Evolutionary conservation across 2,329 filamentous ascomycete species (phyloP).

Genomic region (Colletotrichum paranaense): DNA sequence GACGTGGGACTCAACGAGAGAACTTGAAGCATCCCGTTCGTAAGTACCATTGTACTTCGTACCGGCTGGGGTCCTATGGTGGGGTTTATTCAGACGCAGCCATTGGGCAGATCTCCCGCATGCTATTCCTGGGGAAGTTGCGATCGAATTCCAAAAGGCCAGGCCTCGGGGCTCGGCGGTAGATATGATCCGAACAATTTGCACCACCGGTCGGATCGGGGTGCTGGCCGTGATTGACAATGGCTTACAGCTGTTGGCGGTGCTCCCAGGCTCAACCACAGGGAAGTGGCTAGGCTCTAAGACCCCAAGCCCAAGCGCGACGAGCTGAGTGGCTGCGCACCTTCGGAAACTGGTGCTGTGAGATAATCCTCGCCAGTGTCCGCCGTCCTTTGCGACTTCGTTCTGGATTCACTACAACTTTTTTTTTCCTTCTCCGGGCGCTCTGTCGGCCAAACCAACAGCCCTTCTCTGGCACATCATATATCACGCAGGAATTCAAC

Average conservation of each 20-base stretch:
- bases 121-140: constrained; percentile 26
- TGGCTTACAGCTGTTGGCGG: neutral
- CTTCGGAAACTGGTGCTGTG: constrained; percentile 18
- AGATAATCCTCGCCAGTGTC: constrained; percentile 28
- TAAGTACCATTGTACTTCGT: constrained; percentile 9
- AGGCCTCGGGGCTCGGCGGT: constrained; percentile 10
- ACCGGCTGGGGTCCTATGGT: neutral
- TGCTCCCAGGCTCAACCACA: constrained; percentile 11
- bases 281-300: constrained; percentile 21
- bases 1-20: constrained; percentile 12
- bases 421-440: neutral
- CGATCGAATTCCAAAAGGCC: constrained; percentile 26
- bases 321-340: constrained; percentile 22
- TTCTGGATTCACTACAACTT: neutral
- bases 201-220: neutral
- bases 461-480: neutral
- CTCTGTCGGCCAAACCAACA: neutral
- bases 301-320: constrained; percentile 25
- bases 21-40: neutral
- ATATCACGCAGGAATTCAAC: neutral
- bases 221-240: neutral
- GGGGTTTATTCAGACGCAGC: neutral
- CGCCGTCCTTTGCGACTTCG: constrained; percentile 25
- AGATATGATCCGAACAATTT: constrained; percentile 16
- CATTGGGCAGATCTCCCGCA: constrained; percentile 31